Evolutionary conservation across 2,329 filamentous ascomycete species (phyloP), one percentile per base, ranked within the genome.

Genomic region (Microdochium bolleyi): DNA sequence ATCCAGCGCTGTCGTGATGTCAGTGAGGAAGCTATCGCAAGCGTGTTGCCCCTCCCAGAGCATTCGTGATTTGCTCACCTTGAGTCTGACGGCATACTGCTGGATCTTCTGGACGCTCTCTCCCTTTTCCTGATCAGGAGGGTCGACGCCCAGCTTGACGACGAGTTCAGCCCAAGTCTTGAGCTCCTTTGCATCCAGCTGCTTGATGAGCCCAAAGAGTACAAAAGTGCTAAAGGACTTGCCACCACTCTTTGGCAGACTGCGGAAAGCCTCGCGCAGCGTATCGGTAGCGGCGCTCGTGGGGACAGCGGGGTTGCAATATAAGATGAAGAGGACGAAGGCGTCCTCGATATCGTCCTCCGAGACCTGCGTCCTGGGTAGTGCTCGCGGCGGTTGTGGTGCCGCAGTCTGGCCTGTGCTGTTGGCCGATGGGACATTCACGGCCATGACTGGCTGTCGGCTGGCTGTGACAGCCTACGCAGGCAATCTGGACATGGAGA

Each of bases 41-140:
- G 14, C 7, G 14, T 16, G 14, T 19, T 16, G 14, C 7, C 4
- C 7, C 19, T 7, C 7, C 19, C 37, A 7, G 16, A 46, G 19
- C 9, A 5, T 3, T 7, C 16, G 7, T 16, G 19, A 3, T 19
- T 24, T 19, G 37, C 70, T 63, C 70, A 92, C 89, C 82, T 96
- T 96, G 53, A 96, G 73, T 54, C 92, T 82, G 49, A 96, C 92
- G 46, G 89, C 90, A 73, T 96, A 96, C 67, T 96, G 92, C 67
- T 95, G 90, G 54, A 96, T 87, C 68, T 96, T 96, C 65, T 96
- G 92, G 1, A 88, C 85, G 66, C 90, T 95, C 71, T 95, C 88
- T 24, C 89, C 88, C 67, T 92, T 94, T 54, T 87, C 83, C 24
- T 84, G 76, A 55, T 89, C 87, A 2, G 91, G 90, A 2, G 87